Conservation (phyloP, 2,329 filamentous ascomycete genomes). For the Pseudofabraea citricarpa region DNA sequence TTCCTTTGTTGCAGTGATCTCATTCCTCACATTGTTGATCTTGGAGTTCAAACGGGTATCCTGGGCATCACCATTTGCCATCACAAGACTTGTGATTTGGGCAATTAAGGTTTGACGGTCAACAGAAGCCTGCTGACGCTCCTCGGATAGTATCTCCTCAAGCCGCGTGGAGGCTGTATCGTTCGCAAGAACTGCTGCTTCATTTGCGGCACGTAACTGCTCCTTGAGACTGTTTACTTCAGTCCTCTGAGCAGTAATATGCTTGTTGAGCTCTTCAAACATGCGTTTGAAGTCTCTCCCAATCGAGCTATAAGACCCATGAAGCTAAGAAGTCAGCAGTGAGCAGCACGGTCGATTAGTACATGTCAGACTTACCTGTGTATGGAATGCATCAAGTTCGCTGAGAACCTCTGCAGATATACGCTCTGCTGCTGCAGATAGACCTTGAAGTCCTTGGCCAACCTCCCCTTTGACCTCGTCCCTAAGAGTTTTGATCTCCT, state of each 20-base stretch:
- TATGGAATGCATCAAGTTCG: conserved; percentile 81
- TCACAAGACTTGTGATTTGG: conserved; percentile 75
- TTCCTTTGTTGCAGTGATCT: conserved; percentile 59
- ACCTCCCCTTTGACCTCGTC: conserved; percentile 85
- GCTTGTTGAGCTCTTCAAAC: conserved; percentile 75
- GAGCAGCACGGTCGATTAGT: too few species aligned
- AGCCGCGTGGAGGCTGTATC: conserved; percentile 61
- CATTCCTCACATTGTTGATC: conserved; percentile 57
- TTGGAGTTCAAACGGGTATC: conserved; percentile 64
- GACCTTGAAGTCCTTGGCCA: conserved; percentile 75
- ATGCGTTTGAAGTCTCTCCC: conserved; percentile 81
- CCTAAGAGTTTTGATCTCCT: conserved; percentile 85
- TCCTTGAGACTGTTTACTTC: conserved; percentile 70
- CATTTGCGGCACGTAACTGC: conserved; percentile 67
- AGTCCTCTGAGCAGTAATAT: conserved; percentile 69
- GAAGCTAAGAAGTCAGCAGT: conserved; percentile 65
- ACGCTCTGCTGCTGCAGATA: conserved; percentile 78
- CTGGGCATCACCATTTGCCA: conserved; percentile 67
- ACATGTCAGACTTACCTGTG: conserved; percentile 40
- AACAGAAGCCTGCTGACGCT: conserved; percentile 64
- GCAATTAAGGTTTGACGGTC: conserved; percentile 71
- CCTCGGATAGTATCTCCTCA: conserved; percentile 67
- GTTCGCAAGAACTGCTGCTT: conserved; percentile 64
- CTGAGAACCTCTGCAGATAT: conserved; percentile 86
- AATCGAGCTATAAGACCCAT: conserved; percentile 76